Evolutionary conservation across 2,329 filamentous ascomycete genomes (phyloP).

Genomic region (Aspergillus clavatus): DNA sequence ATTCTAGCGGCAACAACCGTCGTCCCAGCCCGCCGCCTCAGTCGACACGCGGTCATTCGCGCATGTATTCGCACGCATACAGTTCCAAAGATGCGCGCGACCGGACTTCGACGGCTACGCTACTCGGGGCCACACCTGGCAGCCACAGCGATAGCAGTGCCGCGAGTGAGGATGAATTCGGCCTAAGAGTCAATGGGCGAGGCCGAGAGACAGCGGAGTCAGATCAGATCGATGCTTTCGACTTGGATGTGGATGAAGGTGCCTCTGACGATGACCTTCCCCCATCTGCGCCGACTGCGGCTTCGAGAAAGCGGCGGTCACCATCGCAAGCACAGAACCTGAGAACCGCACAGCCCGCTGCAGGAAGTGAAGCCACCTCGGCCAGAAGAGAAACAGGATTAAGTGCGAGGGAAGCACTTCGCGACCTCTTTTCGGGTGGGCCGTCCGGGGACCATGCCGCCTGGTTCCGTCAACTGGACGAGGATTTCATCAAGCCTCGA

Average conservation of each 20-base stretch:
- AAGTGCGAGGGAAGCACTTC: conserved; percentile 71
- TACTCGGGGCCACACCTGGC: conserved; percentile 40
- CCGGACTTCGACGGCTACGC: conserved; percentile 45
- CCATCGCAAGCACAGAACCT: conserved; percentile 31
- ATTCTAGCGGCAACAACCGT: conserved; percentile 54
- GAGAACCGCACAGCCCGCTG: conserved; percentile 15
- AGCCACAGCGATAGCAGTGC: conserved; percentile 43
- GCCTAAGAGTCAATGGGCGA: conserved; percentile 33
- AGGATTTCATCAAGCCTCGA: conserved; percentile 92
- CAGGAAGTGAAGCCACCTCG: conserved; percentile 24
- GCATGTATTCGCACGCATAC: conserved; percentile 50
- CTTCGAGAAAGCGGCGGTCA: conserved; percentile 33
- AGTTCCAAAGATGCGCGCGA: conserved; percentile 41
- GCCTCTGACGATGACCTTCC: conserved; percentile 56
- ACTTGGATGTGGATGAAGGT: conserved; percentile 37
- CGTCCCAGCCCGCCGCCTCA: conserved; percentile 46
- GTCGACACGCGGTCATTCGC: conserved; percentile 39
- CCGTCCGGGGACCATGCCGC: conserved; percentile 77
- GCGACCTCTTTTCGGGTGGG: conserved; percentile 70
- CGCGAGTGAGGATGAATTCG: conserved; percentile 49
- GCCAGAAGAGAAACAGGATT: conserved; percentile 42
- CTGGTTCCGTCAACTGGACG: conserved; percentile 87
- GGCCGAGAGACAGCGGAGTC: conserved; percentile 29
- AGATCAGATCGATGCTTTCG: conserved; percentile 33
- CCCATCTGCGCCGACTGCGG: conserved; percentile 45